These are phyloP conservation scores for Podaxis rugospora DNA, from an alignment of 768 basidiomycete species.

Conservation along the genomic window DNA sequence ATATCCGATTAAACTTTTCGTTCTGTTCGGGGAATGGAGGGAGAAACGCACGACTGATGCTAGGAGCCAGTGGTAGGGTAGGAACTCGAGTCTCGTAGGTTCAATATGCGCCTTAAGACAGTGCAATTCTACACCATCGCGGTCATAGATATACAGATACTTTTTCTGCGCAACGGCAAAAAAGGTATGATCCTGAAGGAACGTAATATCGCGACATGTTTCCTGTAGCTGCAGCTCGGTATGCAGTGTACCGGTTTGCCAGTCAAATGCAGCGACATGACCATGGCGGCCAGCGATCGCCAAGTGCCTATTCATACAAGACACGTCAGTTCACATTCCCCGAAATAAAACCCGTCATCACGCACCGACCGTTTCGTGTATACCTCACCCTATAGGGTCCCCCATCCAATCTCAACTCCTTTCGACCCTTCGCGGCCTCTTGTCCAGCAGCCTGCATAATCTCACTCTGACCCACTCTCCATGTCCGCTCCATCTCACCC, in stretches of 20 bases:
- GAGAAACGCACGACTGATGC: conserved; percentile 63
- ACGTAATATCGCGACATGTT: conserved; percentile 92
- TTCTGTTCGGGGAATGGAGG: background rate
- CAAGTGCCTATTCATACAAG: conserved; percentile 53
- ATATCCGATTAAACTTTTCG: background rate
- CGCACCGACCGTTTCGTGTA: conserved; percentile 84
- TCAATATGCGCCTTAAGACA: conserved; percentile 81
- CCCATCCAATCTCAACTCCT: conserved; percentile 78
- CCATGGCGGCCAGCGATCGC: conserved; percentile 81
- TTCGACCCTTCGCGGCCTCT: conserved; percentile 73
- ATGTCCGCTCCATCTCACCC: conserved; percentile 81
- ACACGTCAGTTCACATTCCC: background rate
- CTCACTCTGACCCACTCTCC: conserved; percentile 82
- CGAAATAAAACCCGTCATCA: background rate
- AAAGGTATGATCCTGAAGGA: conserved; percentile 88
- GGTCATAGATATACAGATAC: conserved; percentile 95
- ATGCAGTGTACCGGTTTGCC: conserved; percentile 82
- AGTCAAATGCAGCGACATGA: conserved; percentile 92
- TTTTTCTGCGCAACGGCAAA: conserved; percentile 96
- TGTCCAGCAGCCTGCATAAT: conserved; percentile 60
- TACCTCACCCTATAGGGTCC: conserved; percentile 85
- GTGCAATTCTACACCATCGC: conserved; percentile 90
- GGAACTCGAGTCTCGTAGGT: conserved; percentile 83
- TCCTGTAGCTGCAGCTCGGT: conserved; percentile 87
- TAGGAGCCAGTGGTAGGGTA: conserved; percentile 95